phyloP scores from a whole-genome alignment of 345 rosid genomes.

The Euphorbia tirucalli region DNA sequence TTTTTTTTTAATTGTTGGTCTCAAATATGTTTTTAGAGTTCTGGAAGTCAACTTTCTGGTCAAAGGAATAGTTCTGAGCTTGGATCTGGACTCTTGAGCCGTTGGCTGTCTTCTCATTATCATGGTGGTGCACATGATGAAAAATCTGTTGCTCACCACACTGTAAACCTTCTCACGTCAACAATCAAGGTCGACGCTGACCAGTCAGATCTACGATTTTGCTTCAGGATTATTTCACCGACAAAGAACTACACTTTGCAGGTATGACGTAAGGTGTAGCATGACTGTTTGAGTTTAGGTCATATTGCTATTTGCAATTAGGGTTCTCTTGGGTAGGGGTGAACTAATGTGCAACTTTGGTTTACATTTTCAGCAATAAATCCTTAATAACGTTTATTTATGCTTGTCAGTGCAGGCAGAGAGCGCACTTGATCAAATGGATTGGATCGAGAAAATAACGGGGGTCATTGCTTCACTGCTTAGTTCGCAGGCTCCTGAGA shows the following conservation, averaged over 20 bases:
- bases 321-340: background rate
- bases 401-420: conserved; percentile 97
- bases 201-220: conserved; percentile 96
- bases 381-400: conserved; percentile 40
- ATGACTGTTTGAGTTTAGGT: conserved; percentile 19
- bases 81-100: conserved; percentile 91
- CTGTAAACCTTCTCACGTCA: conserved; percentile 98
- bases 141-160: conserved; percentile 97
- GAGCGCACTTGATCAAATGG: conserved; percentile 96
- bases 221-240: conserved; percentile 98
- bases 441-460: conserved; percentile 98
- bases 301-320: background rate
- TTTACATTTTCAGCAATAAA: conserved; percentile 18
- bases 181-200: conserved; percentile 97
- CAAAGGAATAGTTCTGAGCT: conserved; percentile 95
- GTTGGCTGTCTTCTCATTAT: conserved; percentile 94
- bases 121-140: conserved; percentile 98
- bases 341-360: conserved; percentile 2
- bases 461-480: conserved; percentile 98
- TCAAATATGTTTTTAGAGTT: conserved; percentile 45
- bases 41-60: conserved; percentile 71
- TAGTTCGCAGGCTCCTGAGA: conserved; percentile 92
- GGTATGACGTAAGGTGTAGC: conserved; percentile 48
- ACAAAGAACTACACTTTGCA: conserved; percentile 95
- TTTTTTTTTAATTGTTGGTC: background rate